A percentile compares a stretch with the other conserved stretches of the same genome.
Conservation (phyloP, 257 asterid genomes). For the Buddleja alternifolia region DNA sequence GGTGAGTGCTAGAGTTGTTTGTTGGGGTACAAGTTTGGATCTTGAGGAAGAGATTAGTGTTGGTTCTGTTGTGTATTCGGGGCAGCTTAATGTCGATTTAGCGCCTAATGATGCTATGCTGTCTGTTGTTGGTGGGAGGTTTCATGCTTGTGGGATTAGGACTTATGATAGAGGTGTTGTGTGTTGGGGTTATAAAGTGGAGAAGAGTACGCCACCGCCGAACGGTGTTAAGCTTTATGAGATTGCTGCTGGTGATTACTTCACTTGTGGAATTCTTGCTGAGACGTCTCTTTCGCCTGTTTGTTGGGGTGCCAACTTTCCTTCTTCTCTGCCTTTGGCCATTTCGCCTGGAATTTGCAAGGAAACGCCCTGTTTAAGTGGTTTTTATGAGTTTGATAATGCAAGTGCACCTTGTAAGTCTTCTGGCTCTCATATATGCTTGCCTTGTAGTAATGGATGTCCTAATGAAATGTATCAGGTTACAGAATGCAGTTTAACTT, state of each 20-base stretch:
- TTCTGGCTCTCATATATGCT: slow-evolving; percentile 62
- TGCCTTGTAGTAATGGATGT: slow-evolving; percentile 76
- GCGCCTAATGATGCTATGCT: slow-evolving; percentile 66
- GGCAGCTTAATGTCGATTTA: slow-evolving; percentile 51
- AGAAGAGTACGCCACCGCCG: slow-evolving; percentile 79
- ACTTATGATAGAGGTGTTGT: slow-evolving; percentile 66
- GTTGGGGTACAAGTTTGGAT: slow-evolving; percentile 84
- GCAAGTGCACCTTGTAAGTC: slow-evolving; percentile 59
- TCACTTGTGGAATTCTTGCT: slow-evolving; percentile 83
- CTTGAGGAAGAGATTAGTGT: slow-evolving; percentile 52
- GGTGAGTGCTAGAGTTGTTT: slow-evolving; percentile 49
- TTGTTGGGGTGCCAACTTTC: slow-evolving; percentile 85
- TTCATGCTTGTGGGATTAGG: slow-evolving; percentile 84
- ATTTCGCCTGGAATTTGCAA: slow-evolving; percentile 76
- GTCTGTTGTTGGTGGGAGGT: slow-evolving; percentile 77
- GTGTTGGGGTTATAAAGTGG: slow-evolving; percentile 84
- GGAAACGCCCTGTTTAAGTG: slow-evolving; percentile 54
- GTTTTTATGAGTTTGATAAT: slow-evolving; percentile 57
- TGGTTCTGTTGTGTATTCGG: slow-evolving; percentile 38
- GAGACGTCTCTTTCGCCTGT: slow-evolving; percentile 62
- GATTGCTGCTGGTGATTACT: slow-evolving; percentile 90
- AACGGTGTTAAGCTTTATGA: slow-evolving; percentile 63
- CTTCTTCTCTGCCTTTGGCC: slow-evolving; percentile 68
- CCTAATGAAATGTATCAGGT: slow-evolving; percentile 70
- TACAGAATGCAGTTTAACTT: slow-evolving; percentile 46